Evolutionary conservation across 306 rosid genomes (phyloP).

Genomic region (Corylus americana): DNA sequence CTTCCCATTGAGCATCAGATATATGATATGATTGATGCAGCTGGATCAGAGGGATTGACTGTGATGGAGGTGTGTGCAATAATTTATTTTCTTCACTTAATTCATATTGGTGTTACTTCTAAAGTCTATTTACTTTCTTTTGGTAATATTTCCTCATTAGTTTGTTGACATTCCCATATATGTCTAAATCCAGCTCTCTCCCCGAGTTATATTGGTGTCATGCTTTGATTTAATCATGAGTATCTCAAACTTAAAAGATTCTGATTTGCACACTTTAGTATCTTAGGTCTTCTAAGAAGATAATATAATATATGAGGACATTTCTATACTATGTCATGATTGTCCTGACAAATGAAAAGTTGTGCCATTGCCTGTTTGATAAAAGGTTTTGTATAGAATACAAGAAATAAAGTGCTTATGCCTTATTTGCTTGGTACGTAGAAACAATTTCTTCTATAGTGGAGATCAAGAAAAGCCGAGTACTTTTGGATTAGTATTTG

Average conservation of each 20-base stretch:
- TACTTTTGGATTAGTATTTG: too few relatives aligned
- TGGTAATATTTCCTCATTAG: neutral
- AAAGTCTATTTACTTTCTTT: neutral
- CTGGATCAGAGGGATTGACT: constrained; percentile 69
- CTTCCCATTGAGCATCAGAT: constrained; percentile 78
- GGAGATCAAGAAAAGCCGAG: neutral
- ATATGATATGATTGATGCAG: constrained; percentile 68
- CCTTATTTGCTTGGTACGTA: neutral
- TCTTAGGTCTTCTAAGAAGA: neutral
- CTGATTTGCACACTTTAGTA: neutral
- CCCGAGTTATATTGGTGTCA: neutral
- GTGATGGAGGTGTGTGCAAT: constrained; percentile 60
- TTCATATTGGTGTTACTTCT: neutral
- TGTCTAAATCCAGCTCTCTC: neutral
- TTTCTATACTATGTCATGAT: neutral
- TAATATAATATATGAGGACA: neutral
- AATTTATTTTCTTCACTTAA: constrained; percentile 24
- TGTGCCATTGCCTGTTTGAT: neutral
- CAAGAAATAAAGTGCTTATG: neutral
- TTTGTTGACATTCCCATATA: neutral
- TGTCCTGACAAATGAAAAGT: neutral
- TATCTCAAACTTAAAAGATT: neutral
- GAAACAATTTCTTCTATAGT: neutral
- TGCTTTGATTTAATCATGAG: neutral
- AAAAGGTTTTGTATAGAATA: neutral